A percentile compares a stretch with the other conserved stretches of the same genome.
Conservation (phyloP, 75 land plant species). For the Cunninghamia lanceolata region DNA sequence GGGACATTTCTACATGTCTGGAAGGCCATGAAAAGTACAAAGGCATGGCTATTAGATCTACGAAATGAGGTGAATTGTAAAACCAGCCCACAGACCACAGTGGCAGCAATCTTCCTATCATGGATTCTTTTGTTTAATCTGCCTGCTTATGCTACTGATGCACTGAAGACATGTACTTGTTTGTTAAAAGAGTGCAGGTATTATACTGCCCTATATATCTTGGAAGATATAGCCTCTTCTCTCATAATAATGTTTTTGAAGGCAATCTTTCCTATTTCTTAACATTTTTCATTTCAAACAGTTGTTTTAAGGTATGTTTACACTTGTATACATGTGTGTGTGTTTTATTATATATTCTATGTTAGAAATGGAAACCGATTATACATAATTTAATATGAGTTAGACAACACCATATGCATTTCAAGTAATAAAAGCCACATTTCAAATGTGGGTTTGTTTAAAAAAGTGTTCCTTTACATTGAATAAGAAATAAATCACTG, state of each 20-base stretch:
- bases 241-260: not conserved
- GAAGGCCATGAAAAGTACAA: conserved; percentile 4
- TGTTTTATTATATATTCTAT: not conserved
- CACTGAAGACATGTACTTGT: conserved; percentile 75
- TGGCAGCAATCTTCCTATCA: conserved; percentile 21
- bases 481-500: not conserved
- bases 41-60: conserved; percentile 3
- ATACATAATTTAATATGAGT: not conserved
- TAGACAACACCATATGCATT: not conserved
- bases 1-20: not conserved
- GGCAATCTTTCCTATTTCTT: not conserved
- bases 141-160: conserved; percentile 60
- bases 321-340: not conserved
- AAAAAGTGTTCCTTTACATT: not conserved
- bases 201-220: not conserved
- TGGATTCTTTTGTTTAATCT: conserved; percentile 32
- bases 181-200: conserved; percentile 79
- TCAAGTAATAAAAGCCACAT: not conserved
- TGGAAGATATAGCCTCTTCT: not conserved
- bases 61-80: not conserved
- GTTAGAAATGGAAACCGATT: not conserved
- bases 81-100: not conserved
- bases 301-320: not conserved
- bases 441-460: not conserved
- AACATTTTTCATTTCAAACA: not conserved